Percentiles rank a stretch among this genome's conserved stretches.
Evolutionary conservation across 2,329 filamentous ascomycete genomes (phyloP).

Genomic region (Xylariales sp.): DNA sequence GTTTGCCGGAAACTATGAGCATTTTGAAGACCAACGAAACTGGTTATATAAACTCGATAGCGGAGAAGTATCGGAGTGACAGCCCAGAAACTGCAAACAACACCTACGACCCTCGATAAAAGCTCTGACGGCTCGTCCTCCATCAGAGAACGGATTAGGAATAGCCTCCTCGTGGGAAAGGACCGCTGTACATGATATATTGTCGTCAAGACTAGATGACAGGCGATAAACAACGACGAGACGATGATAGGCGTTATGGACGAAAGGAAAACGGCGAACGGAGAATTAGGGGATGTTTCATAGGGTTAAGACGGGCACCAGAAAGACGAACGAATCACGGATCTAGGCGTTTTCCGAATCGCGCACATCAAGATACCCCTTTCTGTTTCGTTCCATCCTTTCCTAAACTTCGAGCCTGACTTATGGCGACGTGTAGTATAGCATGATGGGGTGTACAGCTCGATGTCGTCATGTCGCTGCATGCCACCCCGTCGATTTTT

Average conservation of each 20-base stretch:
- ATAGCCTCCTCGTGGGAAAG: background rate
- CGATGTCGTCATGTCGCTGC: conserved; percentile 32
- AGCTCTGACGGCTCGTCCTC: background rate
- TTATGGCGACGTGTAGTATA: conserved; percentile 42
- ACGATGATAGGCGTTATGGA: conserved; percentile 31
- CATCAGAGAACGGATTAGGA: background rate
- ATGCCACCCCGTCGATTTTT: conserved; percentile 18
- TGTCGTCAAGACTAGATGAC: conserved; percentile 1
- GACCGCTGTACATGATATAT: background rate
- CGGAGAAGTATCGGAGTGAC: conserved; percentile 46
- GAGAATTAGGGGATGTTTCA: conserved; percentile 27
- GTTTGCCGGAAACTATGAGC: conserved; percentile 75
- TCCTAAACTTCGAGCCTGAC: conserved; percentile 26
- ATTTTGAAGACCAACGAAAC: conserved; percentile 46
- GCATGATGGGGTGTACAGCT: conserved; percentile 28
- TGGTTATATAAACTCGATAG: conserved; percentile 67
- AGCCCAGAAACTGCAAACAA: background rate
- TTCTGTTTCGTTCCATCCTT: conserved; percentile 32
- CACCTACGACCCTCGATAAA: background rate
- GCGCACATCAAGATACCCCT: conserved; percentile 41
- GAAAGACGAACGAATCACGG: conserved; percentile 30
- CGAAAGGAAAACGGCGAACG: conserved; percentile 20
- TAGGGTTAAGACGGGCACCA: conserved; percentile 21
- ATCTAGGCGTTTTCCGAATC: conserved; percentile 29
- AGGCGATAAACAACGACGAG: conserved; percentile 12